Evolutionary conservation across 805 yeast genomes (phyloP), one percentile per base, ranked within the genome.

Genomic region (Kuraishia borneana): DNA sequence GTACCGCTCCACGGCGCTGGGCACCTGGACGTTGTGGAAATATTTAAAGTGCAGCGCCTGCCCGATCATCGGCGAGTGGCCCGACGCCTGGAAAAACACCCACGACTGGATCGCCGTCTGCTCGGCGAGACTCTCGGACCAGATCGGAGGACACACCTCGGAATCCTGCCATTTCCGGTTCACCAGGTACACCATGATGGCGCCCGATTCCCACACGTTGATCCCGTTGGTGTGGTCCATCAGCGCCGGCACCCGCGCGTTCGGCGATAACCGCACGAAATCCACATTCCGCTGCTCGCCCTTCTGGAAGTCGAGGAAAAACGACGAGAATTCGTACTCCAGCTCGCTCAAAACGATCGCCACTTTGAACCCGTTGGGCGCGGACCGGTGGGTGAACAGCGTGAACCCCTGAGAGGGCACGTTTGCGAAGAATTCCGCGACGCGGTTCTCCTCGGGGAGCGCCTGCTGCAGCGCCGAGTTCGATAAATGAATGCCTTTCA

Each of bases 51-150:
- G 96, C 45, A 89, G 67, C 6, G 96, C 96, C 58, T 88, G 96
- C 14, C 96, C 96, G 46, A 88, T 83, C 95, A 88, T 88, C n/a
- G 96, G 96, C 0, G 96, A 95, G 53, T 87, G 96, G 5, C 97
- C 96, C 4, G 94, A 81, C 3, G 96, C 85, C 59, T 88, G 97
- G 65, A 88, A 88, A 50, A 84, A 88, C 26, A 89, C 65, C 96
- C 96, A 88, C 5, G 87, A 73, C 39, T 75, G 69, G 38, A 88
- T 84, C 53, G 81, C 89, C 3, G 88, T 68, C 60, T 85, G 95
- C 42, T 84, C 95, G 10, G 73, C 65, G 35, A 80, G 53, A 49
- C 79, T 80, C 35, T 73, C 77, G 3, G 94, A 76, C 85, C 94
- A 89, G 35, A 85, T 68, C 7, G 17, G 17, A 6, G 83, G 65